Percentiles rank a stretch among this genome's conserved stretches.
These are phyloP conservation scores for Euphorbia celastroides DNA, from an alignment of 441 rosid species.

Conservation along the genomic window DNA sequence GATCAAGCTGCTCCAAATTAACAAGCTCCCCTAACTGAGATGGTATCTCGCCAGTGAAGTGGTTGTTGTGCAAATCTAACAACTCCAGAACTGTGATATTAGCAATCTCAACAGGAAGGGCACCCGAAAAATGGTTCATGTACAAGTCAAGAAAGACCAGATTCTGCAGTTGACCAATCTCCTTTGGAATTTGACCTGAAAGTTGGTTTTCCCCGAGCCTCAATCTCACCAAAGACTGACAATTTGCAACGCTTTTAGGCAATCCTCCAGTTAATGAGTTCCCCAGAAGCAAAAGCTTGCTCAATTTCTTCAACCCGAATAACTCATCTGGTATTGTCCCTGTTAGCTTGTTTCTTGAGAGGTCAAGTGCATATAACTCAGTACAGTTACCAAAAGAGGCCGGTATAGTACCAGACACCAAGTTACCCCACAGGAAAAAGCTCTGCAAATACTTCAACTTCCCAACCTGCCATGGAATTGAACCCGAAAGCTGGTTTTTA, in stretches of 20 bases:
- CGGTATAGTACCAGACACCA: conserved; percentile 73
- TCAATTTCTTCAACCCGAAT: conserved; percentile 70
- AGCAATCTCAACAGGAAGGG: conserved; percentile 65
- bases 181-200: conserved; percentile 74
- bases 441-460: conserved; percentile 64
- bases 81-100: conserved; percentile 79
- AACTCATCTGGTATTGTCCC: conserved; percentile 79
- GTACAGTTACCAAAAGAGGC: conserved; percentile 80
- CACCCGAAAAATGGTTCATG: conserved; percentile 81
- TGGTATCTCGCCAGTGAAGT: conserved; percentile 73
- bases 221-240: conserved; percentile 80
- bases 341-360: conserved; percentile 80
- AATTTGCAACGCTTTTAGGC: conserved; percentile 54
- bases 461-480: conserved; percentile 71
- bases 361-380: conserved; percentile 67
- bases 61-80: conserved; percentile 78
- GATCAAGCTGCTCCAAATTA: conserved; percentile 90
- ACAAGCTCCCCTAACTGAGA: conserved; percentile 73
- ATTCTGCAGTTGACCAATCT: conserved; percentile 83
- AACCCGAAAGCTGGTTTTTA: conserved; percentile 73
- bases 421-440: conserved; percentile 90
- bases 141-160: conserved; percentile 85
- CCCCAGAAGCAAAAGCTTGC: conserved; percentile 89
- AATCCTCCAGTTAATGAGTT: conserved; percentile 70
- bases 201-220: conserved; percentile 92